Base-by-base conservation (phyloP, 164 flowering plant genomes). In the Santalum album region DNA sequence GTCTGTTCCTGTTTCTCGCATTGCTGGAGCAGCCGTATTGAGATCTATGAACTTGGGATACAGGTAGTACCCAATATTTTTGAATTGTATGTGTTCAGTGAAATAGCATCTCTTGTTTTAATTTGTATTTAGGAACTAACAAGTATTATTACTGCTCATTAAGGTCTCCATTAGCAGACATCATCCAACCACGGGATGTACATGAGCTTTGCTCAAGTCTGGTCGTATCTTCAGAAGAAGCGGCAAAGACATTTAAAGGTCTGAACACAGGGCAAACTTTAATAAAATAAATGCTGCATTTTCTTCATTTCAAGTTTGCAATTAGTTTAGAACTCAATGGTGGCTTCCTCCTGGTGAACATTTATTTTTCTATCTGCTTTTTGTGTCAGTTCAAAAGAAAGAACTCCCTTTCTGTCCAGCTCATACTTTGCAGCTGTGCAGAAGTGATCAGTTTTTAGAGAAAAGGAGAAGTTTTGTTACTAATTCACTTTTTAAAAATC, bases 121-220 rank as follows among this genome's bases (percentile, higher is more conserved):
- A 6, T 5, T 15, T 3, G 3, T 45, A 2, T 21, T 21, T 18
- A 45, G 49, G 24, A 45, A 18, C 49, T 45, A 45, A 45, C 49
- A 45, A 9, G 15, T 45, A 21, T n/a, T 15, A 2, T 6, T 5
- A 7, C 11, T 45, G 14, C 25, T 45, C 25, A 21, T 50, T 24
- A 50, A 50, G 53, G 53, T 26, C 53, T 15, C 53, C 36, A 25
- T 26, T 50, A 19, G 53, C 53, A 6, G 53, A 15, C 19, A 26
- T 50, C 11, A 21, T 50, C 53, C 53, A 26, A 25, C 18, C 53
- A 25, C 53, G 26, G 16, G 53, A 50, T 18, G 9, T 50, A 19
- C 11, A 12, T 6, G 53, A 50, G 21, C 53, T 50, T 50, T 50
- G 53, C 14, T 25, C 53, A 19, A 20, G 6, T 50, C 36, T 50